Base-by-base conservation (phyloP, 306 rosid species). In the Mimosa pudica region DNA sequence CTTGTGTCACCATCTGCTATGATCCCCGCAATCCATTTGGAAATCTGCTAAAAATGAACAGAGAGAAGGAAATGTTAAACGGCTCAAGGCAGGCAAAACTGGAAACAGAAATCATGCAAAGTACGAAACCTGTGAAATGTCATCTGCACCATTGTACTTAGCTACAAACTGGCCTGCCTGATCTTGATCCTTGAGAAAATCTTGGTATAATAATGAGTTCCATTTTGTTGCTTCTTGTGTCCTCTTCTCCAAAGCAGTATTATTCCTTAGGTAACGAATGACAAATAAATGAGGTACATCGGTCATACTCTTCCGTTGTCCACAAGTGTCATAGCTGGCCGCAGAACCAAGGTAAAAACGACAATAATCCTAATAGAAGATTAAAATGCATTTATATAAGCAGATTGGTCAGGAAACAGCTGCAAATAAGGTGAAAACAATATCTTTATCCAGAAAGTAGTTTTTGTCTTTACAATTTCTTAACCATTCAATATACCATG, bases 151-250 rank as follows among this genome's bases (percentile, higher is more conserved):
- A 76, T 89, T 91, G 91, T 91, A 95, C 80, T 84, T 89, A 14
- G 98, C 97, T 82, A 95, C 97, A 74, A 91, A 94, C 85, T 93
- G 99, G 74, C 96, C 86, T 45, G 96, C 93, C 71, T 81, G 92
- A 84, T 93, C 98, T 51, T 83, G 42, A 44, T 93, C 99, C 63
- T 81, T 81, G 4, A 85, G 88, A 51, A 86, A 41, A 78, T 86
- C 85, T 81, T 81, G 83, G 79, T 58, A 73, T 6, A 86, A 62
- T 57, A 57, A 41, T 8, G 89, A 74, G 77, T 74, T 86, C 87
- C 85, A 86, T 63, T 51, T 90, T 16, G 84, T 61, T 83, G 74
- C 86, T 74, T 55, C 83, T 77, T 93, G 70, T 17, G 82, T 73
- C 82, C 88, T 84, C 30, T 51, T 71, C 75, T 88, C 79, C 55